Percentiles rank a stretch among this genome's conserved stretches.
phyloP scores from a whole-genome alignment of 306 rosid genomes.

The Castanospermum australe region DNA sequence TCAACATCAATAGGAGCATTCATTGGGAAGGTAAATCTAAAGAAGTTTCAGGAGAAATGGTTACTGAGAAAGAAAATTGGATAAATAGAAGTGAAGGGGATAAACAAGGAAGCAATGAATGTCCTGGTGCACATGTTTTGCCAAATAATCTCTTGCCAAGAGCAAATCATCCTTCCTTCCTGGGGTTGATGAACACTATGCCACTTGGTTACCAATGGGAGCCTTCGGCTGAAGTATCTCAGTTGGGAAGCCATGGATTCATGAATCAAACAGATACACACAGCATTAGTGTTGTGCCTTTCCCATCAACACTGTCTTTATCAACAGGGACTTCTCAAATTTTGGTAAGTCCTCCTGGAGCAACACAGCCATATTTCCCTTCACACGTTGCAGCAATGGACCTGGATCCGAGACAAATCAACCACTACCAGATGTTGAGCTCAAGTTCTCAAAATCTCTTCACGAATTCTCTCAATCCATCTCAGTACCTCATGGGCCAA shows the following conservation, averaged over 20 bases:
- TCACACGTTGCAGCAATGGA: conserved; percentile 49
- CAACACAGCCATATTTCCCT: conserved; percentile 41
- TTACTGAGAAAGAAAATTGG: conserved; percentile 28
- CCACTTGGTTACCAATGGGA: conserved; percentile 46
- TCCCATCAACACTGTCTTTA: conserved; percentile 64
- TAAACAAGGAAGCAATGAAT: background rate
- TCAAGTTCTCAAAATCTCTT: conserved; percentile 24
- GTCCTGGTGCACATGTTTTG: conserved; percentile 26
- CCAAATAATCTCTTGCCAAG: conserved; percentile 29
- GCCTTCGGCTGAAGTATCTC: conserved; percentile 14
- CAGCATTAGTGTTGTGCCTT: conserved; percentile 42
- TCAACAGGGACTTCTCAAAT: conserved; percentile 55
- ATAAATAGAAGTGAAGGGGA: conserved; percentile 18
- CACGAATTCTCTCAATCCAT: background rate
- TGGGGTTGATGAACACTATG: conserved; percentile 36
- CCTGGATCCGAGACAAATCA: conserved; percentile 52
- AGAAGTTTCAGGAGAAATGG: conserved; percentile 35
- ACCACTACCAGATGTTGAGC: conserved; percentile 48
- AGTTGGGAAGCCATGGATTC: conserved; percentile 35
- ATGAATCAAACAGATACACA: conserved; percentile 49
- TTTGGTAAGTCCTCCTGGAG: conserved; percentile 42
- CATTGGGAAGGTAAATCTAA: conserved; percentile 36
- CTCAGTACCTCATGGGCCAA: conserved; percentile 42
- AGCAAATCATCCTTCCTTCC: conserved; percentile 42
- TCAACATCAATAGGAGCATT: background rate